Evolutionary conservation across 768 basidiomycete species (phyloP).

Genomic region (Pleurotus platypus): DNA sequence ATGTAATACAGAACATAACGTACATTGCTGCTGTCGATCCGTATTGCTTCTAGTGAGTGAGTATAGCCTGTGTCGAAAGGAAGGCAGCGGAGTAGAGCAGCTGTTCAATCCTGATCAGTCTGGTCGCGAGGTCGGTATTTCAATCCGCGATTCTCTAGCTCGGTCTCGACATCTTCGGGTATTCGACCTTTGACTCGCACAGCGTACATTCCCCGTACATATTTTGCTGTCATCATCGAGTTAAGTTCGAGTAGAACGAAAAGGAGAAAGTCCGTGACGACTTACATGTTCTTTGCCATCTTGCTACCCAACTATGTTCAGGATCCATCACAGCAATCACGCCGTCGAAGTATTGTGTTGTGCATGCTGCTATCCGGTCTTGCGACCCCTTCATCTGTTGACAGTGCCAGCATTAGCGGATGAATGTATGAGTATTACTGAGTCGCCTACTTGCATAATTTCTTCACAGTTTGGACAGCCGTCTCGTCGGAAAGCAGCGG

Average conservation of each 20-base stretch:
- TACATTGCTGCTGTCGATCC: too few species aligned
- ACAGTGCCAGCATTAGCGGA: not conserved
- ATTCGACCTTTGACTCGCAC: slow-evolving; percentile 83
- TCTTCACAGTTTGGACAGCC: slow-evolving; percentile 99
- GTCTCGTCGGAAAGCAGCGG: slow-evolving; percentile 74
- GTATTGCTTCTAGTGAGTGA: too few species aligned
- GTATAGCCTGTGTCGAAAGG: not conserved
- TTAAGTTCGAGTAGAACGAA: slow-evolving; percentile 1
- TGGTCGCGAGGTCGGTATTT: slow-evolving; percentile 85
- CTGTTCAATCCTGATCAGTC: slow-evolving; percentile 60
- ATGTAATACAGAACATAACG: not conserved
- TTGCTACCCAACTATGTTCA: slow-evolving; percentile 89
- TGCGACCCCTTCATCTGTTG: slow-evolving; percentile 81
- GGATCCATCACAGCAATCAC: slow-evolving; percentile 85
- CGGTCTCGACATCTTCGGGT: slow-evolving; percentile 81
- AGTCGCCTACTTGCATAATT: slow-evolving; percentile 70
- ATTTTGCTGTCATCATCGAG: slow-evolving; percentile 60
- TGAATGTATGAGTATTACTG: not conserved
- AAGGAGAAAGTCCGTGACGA: slow-evolving; percentile 25
- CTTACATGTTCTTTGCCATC: slow-evolving; percentile 93
- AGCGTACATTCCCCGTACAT: slow-evolving; percentile 90
- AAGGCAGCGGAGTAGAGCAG: not conserved
- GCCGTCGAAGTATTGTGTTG: slow-evolving; percentile 91
- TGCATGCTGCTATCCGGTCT: slow-evolving; percentile 83
- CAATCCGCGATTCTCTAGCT: slow-evolving; percentile 73